Base-by-base conservation (phyloP, 768 basidiomycete species). In the Hirschioporus abietinus region DNA sequence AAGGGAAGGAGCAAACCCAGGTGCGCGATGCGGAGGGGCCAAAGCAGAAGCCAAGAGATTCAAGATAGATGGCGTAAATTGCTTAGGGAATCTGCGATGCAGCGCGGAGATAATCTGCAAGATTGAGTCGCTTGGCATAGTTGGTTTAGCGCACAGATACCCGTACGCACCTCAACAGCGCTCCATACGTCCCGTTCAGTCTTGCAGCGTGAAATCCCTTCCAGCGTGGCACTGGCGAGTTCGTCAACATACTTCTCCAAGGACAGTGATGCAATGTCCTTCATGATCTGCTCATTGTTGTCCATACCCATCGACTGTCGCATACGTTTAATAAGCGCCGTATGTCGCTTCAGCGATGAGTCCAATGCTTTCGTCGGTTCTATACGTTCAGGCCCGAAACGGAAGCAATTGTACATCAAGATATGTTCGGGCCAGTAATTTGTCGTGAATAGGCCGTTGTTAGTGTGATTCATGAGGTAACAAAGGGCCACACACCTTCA, bases 241-340 rank as follows among this genome's bases (percentile, higher is more conserved):
- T 99, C 97, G 73, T 97, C 96, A 62, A 96, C 83, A 75, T 99
- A 99, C 78, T 97, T 99, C 79, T 95, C 95, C 66, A 99, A 82
- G 1, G 93, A 89, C 65, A 99, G 83, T 0, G 90, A 84, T 68
- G 95, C 90, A 69, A 97, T 88, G 72, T 99, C 97, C 77, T 95
- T 98, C 70, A 97, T 79, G 67, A 96, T 88, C 72, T 93, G 89
- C 71, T 95, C 93, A 61, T 83, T 85, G 74, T 93, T 90, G 71
- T 95, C 93, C 52, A 83, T 74, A 18, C 90, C 91, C 72, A 99
- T 83, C 20, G 93, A 92, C 73, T 91, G 93, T 60, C 91, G 88
- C 71, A 98, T 90, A 60, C 92, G 90, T 77, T 96, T 99, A 70
- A 97, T 95, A 69, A 99, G 85, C 7, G 95, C 93, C 1, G 95